Base-by-base conservation (phyloP, 2,329 filamentous ascomycete species). In the Arthrobotrys musiformis region DNA sequence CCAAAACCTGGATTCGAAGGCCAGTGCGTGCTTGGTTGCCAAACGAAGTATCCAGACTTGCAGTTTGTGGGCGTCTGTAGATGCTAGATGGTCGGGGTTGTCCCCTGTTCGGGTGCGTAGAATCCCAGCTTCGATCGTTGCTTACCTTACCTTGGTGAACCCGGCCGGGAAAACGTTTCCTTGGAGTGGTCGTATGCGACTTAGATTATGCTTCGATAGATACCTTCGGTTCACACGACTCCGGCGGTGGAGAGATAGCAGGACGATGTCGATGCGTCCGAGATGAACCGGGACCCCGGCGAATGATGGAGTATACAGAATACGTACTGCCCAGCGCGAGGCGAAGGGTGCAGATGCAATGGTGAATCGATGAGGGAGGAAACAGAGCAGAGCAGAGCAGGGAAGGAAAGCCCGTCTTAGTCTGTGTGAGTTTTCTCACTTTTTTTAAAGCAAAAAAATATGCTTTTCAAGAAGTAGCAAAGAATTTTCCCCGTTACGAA, bases 121-220 rank as follows among this genome's bases (percentile, higher is more conserved):
- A 54, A 77, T 70, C 73, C 66, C 73, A 77, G 73, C 73, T 67
- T 67, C 73, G 60, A 77, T 70, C 73, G 66, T 30, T 77, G 33
- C 73, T 77, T 70, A 76, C 42, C 73, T 77, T 70, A 76, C 72
- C 72, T 76, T 69, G 73, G 66, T 70, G 73, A 61, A 66, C 66
- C 66, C 60, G 60, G 54, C 19, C 54, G 33, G 54, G 73, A 67
- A 70, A 70, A 66, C 66, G 73, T 67, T 52, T 70, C 44, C 66
- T 61, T 61, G 52, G 61, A 70, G 58, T 13, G 52, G 66, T 77
- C 60, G 58, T 66, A 50, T 70, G 64, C 72, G 64, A 70, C 66
- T 62, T 61, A 62, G 66, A 56, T 52, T 70, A 62, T 40, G 61
- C 44, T 56, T 63, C 60, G 42, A 58, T 15, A 40, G 52, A 64